Evolutionary conservation across 129 eudicot species (phyloP), one percentile per base, ranked within the genome.

Genomic region (Escallonia rubra): DNA sequence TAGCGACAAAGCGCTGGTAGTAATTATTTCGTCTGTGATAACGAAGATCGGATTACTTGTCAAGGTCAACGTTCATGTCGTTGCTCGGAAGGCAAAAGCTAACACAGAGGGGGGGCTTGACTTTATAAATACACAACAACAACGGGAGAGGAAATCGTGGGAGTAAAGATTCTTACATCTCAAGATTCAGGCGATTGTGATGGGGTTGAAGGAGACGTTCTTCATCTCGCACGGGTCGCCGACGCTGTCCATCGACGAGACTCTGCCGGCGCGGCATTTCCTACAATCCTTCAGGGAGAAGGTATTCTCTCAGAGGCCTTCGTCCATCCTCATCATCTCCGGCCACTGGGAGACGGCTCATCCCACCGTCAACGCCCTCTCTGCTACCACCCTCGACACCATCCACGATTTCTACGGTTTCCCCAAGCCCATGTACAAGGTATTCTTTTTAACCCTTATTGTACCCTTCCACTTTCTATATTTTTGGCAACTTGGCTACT

Each of bases 141-240:
- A n/a, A n/a, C n/a, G n/a, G n/a, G n/a, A n/a, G n/a, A n/a, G n/a
- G n/a, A n/a, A n/a, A n/a, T n/a, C n/a, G n/a, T n/a, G n/a, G n/a
- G n/a, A n/a, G n/a, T n/a, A n/a, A 23, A 23, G 34, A 23, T 1
- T 23, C 34, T 23, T 23, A 23, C 34, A 23, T 23, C 34, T 23
- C 34, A 23, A 23, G 0, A 23, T 23, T 23, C 34, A 23, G 58
- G 43, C 47, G 56, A 64, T 7, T 69, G 43, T 38, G n/a, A 47
- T 63, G 64, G 69, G 78, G 52, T 66, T 84, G 41, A 74, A 68
- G 10, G 87, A 92, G 34, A 84, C 95, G 0, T 92, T 74, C 70
- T 92, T 59, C 87, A 92, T 92, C 42, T 92, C 98, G 4, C 98
- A 92, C 56, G 98, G 98, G 67, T 83, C 96, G 2, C 98, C 98